Evolutionary conservation across 495 filamentous ascomycete species (phyloP), one percentile per base, ranked within the genome.

Genomic region (Podospora fimiseda): DNA sequence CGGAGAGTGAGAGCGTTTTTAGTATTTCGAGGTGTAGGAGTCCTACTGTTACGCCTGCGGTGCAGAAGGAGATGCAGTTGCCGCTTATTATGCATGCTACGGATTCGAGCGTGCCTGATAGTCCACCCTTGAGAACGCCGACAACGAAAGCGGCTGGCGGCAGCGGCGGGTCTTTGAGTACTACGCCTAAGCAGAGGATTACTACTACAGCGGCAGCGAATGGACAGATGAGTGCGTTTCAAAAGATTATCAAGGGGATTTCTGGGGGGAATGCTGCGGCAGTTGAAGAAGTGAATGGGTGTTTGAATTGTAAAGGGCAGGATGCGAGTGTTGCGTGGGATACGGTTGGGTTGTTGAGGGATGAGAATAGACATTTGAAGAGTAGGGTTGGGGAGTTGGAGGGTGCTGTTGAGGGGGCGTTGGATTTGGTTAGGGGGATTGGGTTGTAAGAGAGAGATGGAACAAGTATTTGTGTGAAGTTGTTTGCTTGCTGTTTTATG

Each of bases 321-420:
- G 74, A 82, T 38, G 70, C 80, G 36, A 81, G 81, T 22, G 77
- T 88, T 51, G 85, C 84, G 11, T 86, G 87, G 87, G 75, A 83
- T 55, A 81, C 87, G 11, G 78, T 89, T 24, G 77, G 83, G 3
- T 56, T 88, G 41, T 65, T 92, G 52, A 77, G 85, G 51, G 83
- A 84, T 37, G 87, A 92, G 70, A 92, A 90, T 55, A 75, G 74
- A 55, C 78, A 78, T 6, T 65, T 90, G 42, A 90, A 90, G 69
- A 74, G 75, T 24, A 71, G 85, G 33, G 71, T 92, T 1, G 79
- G 79, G 0, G 74, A 85, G 53, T 62, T 90, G 2, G 87, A 90
- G 66, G 70, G 71, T 18, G 81, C 81, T 0, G 79, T 90, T 11
- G 86, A 90, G 51, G 83, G 83, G 37, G 87, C 84, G 22, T 69